These are phyloP conservation scores for Thalassiosira mediterranea DNA, from an alignment of 352 stramenopile genomes.

Conservation along the genomic window DNA sequence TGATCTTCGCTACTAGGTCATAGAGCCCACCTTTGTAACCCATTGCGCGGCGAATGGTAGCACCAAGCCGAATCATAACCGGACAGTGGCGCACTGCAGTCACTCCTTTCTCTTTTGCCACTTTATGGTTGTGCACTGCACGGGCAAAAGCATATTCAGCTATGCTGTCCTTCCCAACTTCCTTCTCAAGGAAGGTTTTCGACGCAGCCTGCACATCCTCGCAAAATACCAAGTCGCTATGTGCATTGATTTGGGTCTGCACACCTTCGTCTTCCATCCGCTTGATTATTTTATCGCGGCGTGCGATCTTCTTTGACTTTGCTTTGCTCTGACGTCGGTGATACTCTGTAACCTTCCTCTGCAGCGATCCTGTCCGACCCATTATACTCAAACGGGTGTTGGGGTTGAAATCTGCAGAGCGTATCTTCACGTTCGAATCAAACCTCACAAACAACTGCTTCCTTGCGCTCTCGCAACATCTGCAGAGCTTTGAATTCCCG, in stretches of 20 bases:
- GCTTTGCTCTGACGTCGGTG: constrained; percentile 4
- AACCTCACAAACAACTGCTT: not conserved
- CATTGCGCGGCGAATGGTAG: not conserved
- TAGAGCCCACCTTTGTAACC: constrained; percentile 19
- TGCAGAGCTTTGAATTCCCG: not conserved
- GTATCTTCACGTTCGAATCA: not conserved
- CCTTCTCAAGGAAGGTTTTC: constrained; percentile 2
- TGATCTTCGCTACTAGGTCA: constrained; percentile 19
- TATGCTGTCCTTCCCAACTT: constrained; percentile 16
- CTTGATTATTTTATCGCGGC: constrained; percentile 10
- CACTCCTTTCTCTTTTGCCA: constrained; percentile 6
- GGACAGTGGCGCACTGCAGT: constrained; percentile 19
- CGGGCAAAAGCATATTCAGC: constrained; percentile 6
- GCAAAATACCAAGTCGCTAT: constrained; percentile 8
- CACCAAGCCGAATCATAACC: constrained; percentile 20
- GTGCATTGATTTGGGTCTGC: not conserved
- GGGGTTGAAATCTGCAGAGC: not conserved
- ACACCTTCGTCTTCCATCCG: constrained; percentile 5
- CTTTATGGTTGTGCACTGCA: constrained; percentile 16
- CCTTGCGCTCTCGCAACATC: not conserved
- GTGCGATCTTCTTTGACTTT: constrained; percentile 11
- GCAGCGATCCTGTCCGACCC: constrained; percentile 2
- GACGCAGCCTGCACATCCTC: not conserved
- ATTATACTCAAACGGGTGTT: not conserved
- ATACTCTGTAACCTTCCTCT: constrained; percentile 1